Base-by-base conservation (phyloP, 2,329 filamentous ascomycete species). In the Fusarium tanahbumbuense region DNA sequence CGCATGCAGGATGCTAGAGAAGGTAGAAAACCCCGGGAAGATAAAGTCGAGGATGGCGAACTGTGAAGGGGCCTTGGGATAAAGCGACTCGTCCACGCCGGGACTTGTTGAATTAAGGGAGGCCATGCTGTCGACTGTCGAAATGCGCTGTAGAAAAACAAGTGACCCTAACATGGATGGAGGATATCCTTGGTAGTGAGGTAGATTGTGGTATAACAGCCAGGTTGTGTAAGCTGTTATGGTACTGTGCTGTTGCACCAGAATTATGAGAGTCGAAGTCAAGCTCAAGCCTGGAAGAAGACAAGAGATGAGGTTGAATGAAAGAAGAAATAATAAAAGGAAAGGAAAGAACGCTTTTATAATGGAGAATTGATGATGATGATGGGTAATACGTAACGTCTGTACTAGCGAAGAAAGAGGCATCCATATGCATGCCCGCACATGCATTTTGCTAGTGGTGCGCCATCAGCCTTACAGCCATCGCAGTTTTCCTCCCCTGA, bases 21-120 rank as follows among this genome's bases (percentile, higher is more conserved):
- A 78, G 60, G 88, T 77, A 10, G 87, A 87, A 76, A 91, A 90
- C 20, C 90, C 89, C 0, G 90, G 90, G 71, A 92, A 86, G 76
- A 92, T 84, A 67, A 85, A 84, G 74, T 92, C 89, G 32, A 92
- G 81, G 16, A 89, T 77, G 55, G 77, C 82, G 41, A 84, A 80
- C 68, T 83, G 83, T 10, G 83, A 77, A 25, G 77, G 62, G 3
- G 66, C 67, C 23, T 37, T 46, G n/a, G 60, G 34, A 37, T 37
- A 37, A 4, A 18, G 44, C 22, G 46, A 37, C 16, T 37, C 34
- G 50, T 48, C 55, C 23, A 56, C 59, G 30, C 60, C 59, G 16
- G 57, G 63, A 48, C 59, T 59, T 12, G 72, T 67, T 44, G 71
- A 59, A 62, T 75, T 75, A 50, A 66, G 45, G 28, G 64, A 46